Evolutionary conservation across 148 eudicot species (phyloP).

Genomic region (Suaeda aralocaspica): DNA sequence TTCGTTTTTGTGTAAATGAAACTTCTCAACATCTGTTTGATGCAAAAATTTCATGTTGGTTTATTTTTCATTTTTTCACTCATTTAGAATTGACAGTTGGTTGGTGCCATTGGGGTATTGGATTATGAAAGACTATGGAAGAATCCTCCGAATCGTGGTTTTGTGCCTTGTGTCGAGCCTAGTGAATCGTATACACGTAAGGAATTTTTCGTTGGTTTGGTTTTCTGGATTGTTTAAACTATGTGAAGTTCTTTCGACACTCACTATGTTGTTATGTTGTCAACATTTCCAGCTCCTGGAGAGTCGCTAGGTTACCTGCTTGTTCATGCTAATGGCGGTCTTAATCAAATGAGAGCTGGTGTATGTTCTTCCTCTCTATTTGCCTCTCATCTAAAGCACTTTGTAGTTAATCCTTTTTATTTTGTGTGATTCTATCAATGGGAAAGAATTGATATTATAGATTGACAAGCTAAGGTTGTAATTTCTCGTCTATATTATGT

Average conservation of each 20-base stretch:
- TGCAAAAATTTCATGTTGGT: constrained; percentile 33
- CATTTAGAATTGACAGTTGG: constrained; percentile 82
- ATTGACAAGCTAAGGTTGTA: too few relatives aligned
- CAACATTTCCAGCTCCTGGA: constrained; percentile 44
- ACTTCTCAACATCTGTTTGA: constrained; percentile 8
- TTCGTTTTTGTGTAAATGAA: too few relatives aligned
- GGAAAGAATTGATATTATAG: neutral
- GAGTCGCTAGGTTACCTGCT: constrained; percentile 74
- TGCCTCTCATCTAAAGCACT: neutral
- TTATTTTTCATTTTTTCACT: constrained; percentile 53
- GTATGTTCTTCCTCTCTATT: constrained; percentile 34
- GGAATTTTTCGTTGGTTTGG: constrained; percentile 10
- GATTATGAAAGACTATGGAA: constrained; percentile 67
- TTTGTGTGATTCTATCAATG: neutral
- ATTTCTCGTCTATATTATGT: too few relatives aligned
- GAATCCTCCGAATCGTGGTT: constrained; percentile 72
- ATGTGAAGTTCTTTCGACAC: constrained; percentile 1
- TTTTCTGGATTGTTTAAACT: neutral
- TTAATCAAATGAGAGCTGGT: constrained; percentile 99
- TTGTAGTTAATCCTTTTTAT: neutral
- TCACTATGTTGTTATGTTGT: constrained; percentile 18
- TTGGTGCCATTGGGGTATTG: constrained; percentile 45
- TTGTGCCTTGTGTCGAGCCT: constrained; percentile 65
- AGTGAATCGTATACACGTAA: constrained; percentile 54
- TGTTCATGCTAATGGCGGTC: constrained; percentile 95